A percentile compares a stretch with the other conserved stretches of the same genome.
phyloP scores from a whole-genome alignment of 1,139 yeast species.

The Debaryomycetaceae sp. region DNA sequence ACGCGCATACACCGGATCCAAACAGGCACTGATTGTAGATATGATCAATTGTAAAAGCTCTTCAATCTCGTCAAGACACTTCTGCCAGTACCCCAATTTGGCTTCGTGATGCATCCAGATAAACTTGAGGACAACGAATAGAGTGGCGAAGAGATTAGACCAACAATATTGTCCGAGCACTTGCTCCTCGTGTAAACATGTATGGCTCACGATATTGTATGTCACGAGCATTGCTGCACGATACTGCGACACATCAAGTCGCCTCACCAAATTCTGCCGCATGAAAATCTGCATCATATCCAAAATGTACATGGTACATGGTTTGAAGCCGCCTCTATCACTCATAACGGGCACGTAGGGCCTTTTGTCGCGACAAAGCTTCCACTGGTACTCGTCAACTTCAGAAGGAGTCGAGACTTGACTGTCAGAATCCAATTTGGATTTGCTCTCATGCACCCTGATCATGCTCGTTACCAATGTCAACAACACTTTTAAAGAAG shows the following conservation, averaged over 20 bases:
- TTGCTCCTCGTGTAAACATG: constrained; percentile 2
- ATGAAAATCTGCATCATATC: constrained; percentile 27
- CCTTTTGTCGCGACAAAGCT: constrained; percentile 27
- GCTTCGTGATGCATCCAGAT: constrained; percentile 12
- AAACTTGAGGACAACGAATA: constrained; percentile 17
- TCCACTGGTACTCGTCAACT: constrained; percentile 32
- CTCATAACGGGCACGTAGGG: constrained; percentile 23
- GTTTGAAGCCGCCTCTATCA: constrained; percentile 16
- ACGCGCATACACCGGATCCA: constrained; percentile 8
- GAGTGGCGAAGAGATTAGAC: constrained; percentile 18
- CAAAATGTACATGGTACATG: constrained; percentile 24
- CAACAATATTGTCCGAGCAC: constrained; percentile 14
- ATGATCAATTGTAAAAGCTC: constrained; percentile 18
- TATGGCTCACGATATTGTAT: constrained; percentile 12
- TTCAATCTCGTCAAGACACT: constrained; percentile 6
- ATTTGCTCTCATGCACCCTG: too few relatives aligned
- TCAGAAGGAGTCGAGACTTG: too few relatives aligned
- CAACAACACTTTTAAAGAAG: constrained; percentile 14
- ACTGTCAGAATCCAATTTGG: too few relatives aligned
- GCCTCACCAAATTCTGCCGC: constrained; percentile 29
- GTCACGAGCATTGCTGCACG: constrained; percentile 14
- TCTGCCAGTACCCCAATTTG: constrained; percentile 10
- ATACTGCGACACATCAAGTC: constrained; percentile 19
- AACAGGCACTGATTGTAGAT: constrained; percentile 12
- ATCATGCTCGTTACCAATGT: too few relatives aligned